Evolutionary conservation across 371 early-diverging fungal species (phyloP), one percentile per base, ranked within the genome.

Genomic region (Syncephalis plumigaleata): DNA sequence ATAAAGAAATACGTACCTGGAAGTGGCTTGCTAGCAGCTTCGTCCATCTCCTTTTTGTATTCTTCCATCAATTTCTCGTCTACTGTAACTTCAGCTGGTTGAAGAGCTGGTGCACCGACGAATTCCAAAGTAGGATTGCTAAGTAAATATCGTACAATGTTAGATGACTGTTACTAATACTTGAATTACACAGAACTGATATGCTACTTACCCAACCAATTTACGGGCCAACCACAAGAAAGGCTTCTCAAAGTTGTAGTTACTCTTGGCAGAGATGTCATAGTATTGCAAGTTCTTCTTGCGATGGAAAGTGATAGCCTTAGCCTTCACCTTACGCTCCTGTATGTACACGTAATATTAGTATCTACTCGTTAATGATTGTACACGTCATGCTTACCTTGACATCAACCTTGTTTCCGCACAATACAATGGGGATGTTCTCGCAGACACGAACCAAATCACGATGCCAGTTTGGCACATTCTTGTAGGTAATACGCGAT

Each of bases 241-340:
- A 48, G 99, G 99, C 83, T 96, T 95, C 72, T 98, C 99, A 66
- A 98, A 98, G 87, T 99, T 99, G 82, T 98, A 97, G 83, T 98
- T 98, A 65, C 77, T 76, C 84, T 98, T 99, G 64, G 99, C 99
- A 57, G 87, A 86, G 61, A 99, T 97, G 70, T 99, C 99, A 73
- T 95, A 95, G 85, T 99, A 98, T 70, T 96, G 96, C 47, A 93
- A 82, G 73, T 96, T 96, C 88, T 93, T 90, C 85, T 93, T 98
- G 63, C 97, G 79, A 81, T 98, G 98, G 92, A 98, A 98, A 50
- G 97, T 95, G 73, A 99, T 96, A 57, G 85, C 77, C 77, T 98
- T 98, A 55, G 97, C 92, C 84, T 98, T 98, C 48, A 98, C 98
- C 76, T 98, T 99, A 66, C 99, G 93, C 68, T 99, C 98, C 84